These are phyloP conservation scores for Kuraishia cidri DNA, from an alignment of 805 yeast genomes.

Conservation along the genomic window DNA sequence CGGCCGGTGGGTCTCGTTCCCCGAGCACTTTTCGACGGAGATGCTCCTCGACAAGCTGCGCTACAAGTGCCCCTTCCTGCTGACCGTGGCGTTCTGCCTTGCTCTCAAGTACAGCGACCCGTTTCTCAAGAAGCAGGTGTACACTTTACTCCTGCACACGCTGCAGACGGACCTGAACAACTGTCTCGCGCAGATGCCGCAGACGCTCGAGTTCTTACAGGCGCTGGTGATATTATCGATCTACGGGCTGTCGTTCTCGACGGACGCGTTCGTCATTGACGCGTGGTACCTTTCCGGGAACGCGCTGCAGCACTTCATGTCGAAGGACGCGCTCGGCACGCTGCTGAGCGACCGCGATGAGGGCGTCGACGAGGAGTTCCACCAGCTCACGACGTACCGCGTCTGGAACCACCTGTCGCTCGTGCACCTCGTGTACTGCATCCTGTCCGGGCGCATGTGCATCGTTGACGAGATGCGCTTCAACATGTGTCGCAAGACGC, in stretches of 20 bases:
- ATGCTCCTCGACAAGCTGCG: slow-evolving; percentile 40
- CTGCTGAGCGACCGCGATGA: slow-evolving; percentile 13
- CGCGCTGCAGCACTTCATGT: slow-evolving; percentile 54
- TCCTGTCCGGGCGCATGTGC: slow-evolving; percentile 58
- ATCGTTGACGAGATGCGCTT: slow-evolving; percentile 46
- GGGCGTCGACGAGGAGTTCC: slow-evolving; percentile 30
- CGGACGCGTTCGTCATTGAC: slow-evolving; percentile 45
- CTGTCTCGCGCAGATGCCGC: slow-evolving; percentile 31
- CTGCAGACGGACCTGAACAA: slow-evolving; percentile 39
- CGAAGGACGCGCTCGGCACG: slow-evolving; percentile 37
- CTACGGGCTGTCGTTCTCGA: slow-evolving; percentile 53
- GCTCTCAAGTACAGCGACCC: slow-evolving; percentile 44
- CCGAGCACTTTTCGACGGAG: slow-evolving; percentile 38
- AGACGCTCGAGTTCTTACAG: slow-evolving; percentile 52
- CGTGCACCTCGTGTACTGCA: slow-evolving; percentile 59
- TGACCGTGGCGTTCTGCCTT: slow-evolving; percentile 58
- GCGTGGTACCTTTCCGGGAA: slow-evolving; percentile 63
- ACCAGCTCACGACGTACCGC: slow-evolving; percentile 46
- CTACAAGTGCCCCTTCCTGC: slow-evolving; percentile 46
- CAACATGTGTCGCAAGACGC: slow-evolving; percentile 41
- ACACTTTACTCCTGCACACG: slow-evolving; percentile 32
- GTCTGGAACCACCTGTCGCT: slow-evolving; percentile 67
- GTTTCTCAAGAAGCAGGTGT: slow-evolving; percentile 26
- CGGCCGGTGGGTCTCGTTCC: slow-evolving; percentile 74
- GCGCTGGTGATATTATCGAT: slow-evolving; percentile 57